phyloP scores from a whole-genome alignment of 2,329 filamentous ascomycete genomes.

The Venturia nashicola region DNA sequence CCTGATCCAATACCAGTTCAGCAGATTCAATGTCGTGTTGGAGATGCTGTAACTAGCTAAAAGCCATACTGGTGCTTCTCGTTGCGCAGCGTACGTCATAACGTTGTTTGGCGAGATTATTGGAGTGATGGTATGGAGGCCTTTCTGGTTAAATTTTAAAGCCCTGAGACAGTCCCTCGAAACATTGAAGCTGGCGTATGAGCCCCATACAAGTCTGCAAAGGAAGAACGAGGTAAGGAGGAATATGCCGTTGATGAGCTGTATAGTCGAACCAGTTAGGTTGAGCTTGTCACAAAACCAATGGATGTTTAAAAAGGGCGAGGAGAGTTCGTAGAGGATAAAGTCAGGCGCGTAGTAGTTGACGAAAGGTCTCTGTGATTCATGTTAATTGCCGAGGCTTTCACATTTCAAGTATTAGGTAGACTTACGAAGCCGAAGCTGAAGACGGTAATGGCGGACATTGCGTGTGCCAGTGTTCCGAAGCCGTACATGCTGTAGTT shows the following conservation, averaged over 20 bases:
- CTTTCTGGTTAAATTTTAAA: conserved; percentile 8
- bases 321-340: conserved; percentile 78
- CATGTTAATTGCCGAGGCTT: not conserved
- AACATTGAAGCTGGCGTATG: conserved; percentile 53
- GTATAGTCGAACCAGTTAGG: conserved; percentile 61
- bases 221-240: conserved; percentile 27
- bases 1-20: conserved; percentile 78
- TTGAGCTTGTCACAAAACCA: conserved; percentile 86
- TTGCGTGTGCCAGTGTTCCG: conserved; percentile 67
- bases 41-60: conserved; percentile 53
- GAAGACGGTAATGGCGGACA: conserved; percentile 63
- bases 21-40: conserved; percentile 59
- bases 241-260: conserved; percentile 28
- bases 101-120: conserved; percentile 15
- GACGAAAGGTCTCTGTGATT: conserved; percentile 61
- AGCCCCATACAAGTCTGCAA: conserved; percentile 53
- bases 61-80: conserved; percentile 50
- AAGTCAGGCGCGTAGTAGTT: conserved; percentile 74
- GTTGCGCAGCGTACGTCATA: conserved; percentile 33
- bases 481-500: conserved; percentile 61
- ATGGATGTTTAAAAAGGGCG: conserved; percentile 76
- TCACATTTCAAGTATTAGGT: not conserved
- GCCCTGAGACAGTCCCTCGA: conserved; percentile 48
- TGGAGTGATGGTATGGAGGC: conserved; percentile 15
- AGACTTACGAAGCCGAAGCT: conserved; percentile 64